These are phyloP conservation scores for Aciculoconidium aculeatum DNA, from an alignment of 805 yeast species.

Conservation along the genomic window DNA sequence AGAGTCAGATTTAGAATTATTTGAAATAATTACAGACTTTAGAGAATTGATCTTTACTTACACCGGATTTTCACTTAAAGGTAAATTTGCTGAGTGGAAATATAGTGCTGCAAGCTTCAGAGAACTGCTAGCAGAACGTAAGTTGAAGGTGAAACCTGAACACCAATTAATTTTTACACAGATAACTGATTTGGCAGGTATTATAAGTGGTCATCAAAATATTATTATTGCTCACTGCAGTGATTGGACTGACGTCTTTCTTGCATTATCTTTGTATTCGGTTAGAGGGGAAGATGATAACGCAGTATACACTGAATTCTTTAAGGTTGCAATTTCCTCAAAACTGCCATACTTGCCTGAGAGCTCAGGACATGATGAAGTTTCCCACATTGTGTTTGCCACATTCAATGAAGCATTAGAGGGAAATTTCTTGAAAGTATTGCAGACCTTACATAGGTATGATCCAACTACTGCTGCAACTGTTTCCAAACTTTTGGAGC, in stretches of 20 bases:
- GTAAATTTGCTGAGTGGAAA: constrained; percentile 47
- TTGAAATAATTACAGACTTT: constrained; percentile 37
- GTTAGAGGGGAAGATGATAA: constrained; percentile 46
- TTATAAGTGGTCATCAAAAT: constrained; percentile 44
- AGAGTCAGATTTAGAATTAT: constrained; percentile 24
- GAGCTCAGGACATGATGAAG: constrained; percentile 25
- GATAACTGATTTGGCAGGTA: constrained; percentile 36
- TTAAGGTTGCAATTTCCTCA: constrained; percentile 25
- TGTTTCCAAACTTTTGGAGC: constrained; percentile 55
- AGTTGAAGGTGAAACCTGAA: constrained; percentile 18
- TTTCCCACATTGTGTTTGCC: constrained; percentile 39
- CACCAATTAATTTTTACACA: constrained; percentile 27
- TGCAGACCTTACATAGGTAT: constrained; percentile 53
- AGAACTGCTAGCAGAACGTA: constrained; percentile 28
- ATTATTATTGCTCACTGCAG: constrained; percentile 47
- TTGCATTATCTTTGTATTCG: constrained; percentile 52
- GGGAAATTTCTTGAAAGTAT: constrained; percentile 50
- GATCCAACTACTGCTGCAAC: constrained; percentile 63
- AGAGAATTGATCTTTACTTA: constrained; percentile 34
- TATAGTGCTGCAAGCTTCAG: constrained; percentile 44
- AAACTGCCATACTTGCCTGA: constrained; percentile 29
- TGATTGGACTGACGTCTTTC: constrained; percentile 65
- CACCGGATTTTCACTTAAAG: constrained; percentile 32
- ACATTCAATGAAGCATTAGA: too few relatives aligned
- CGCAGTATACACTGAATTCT: constrained; percentile 29